Base-by-base conservation (phyloP, 345 rosid species). In the Crucihimalaya himalaica region DNA sequence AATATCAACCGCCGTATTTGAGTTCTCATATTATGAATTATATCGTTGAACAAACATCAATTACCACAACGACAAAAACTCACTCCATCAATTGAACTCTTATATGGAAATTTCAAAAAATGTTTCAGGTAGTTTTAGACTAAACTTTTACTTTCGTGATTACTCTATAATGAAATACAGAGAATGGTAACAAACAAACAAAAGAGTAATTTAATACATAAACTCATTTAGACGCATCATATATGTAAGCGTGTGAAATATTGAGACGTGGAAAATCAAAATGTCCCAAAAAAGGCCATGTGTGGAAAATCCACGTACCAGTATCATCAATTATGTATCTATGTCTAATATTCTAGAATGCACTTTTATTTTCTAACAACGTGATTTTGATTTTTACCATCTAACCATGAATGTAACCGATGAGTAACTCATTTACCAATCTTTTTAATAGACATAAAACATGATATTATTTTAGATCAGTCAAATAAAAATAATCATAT, bases 201-300 rank as follows among this genome's bases (percentile, higher is more conserved):
- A 71, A 45, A 45, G 8, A 62, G 43, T 11, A 27, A 4, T 13
- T 6, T 2, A 39, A 63, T 28, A 28, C 15, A 50, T 20, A 20
- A 39, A n/a, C n/a, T n/a, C n/a, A n/a, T n/a, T n/a, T n/a, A n/a
- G n/a, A n/a, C n/a, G n/a, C n/a, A n/a, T n/a, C n/a, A n/a, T n/a
- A n/a, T n/a, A n/a, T 20, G 66, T 6, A 58, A 50, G 25, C 52
- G 75, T 60, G 42, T 48, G 68, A 59, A 13, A 57, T 57, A 11
- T 45, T 70, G 74, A 52, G 48, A 58, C 48, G 74, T 58, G 42
- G 21, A 39, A 51, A 50, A 40, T 48, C 29, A 60, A 25, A 59
- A 46, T 15, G 47, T 70, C 18, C 47, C 18, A 6, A 42, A 15
- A 0, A 35, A 35, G 40, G n/a, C 60, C 27, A 48, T 50, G 51